These are phyloP conservation scores for Cynanchum wilfordii DNA, from an alignment of 257 asterid genomes.

Conservation along the genomic window DNA sequence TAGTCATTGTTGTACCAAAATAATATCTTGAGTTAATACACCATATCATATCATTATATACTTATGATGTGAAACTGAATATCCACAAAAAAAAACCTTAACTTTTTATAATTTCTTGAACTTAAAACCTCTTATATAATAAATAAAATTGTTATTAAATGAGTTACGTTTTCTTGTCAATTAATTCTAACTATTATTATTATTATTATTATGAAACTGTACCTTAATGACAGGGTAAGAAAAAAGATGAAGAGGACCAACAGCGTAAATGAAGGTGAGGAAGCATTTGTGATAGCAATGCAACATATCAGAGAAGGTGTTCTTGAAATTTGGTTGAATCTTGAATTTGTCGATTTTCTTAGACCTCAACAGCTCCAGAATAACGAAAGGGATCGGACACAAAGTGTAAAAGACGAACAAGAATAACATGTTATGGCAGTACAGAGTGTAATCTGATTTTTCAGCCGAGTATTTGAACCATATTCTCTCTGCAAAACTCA, in stretches of 20 bases:
- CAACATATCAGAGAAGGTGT: conserved; percentile 45
- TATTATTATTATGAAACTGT: too few species aligned
- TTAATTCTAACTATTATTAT: too few species aligned
- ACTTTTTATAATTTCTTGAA: too few species aligned
- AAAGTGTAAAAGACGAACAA: conserved; percentile 51
- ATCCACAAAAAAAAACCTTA: too few species aligned
- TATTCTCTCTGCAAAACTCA: conserved; percentile 45
- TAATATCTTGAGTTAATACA: too few species aligned
- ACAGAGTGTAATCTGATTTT: conserved; percentile 49
- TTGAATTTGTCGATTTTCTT: conserved; percentile 40
- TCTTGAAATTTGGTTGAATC: conserved; percentile 53
- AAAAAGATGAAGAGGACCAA: conserved; percentile 53
- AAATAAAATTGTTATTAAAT: too few species aligned
- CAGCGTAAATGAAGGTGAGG: conserved; percentile 39
- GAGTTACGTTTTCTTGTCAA: too few species aligned
- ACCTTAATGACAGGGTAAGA: conserved; percentile 65
- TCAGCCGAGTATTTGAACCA: conserved; percentile 59
- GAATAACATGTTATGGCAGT: conserved; percentile 60
- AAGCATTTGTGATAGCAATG: conserved; percentile 50
- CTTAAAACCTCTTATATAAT: too few species aligned
- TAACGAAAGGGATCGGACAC: conserved; percentile 49
- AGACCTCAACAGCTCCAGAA: conserved; percentile 41
- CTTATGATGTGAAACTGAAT: too few species aligned
- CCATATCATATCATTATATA: too few species aligned
- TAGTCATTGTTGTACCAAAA: too few species aligned